phyloP scores from a whole-genome alignment of 2,329 filamentous ascomycete genomes.

The Exserohilum turcica region DNA sequence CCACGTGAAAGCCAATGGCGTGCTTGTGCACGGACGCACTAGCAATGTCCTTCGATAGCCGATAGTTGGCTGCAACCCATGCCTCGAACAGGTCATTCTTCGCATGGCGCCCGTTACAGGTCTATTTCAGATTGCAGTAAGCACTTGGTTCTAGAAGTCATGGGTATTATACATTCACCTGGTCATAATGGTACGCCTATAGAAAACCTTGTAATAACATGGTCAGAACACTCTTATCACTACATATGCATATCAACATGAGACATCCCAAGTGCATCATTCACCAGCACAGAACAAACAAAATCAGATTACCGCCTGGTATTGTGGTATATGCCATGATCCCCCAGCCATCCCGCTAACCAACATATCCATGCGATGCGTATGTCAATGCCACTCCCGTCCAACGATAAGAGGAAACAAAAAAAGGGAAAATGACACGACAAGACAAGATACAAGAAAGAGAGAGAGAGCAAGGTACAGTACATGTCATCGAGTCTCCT shows the following conservation, averaged over 20 bases:
- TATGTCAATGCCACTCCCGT: not conserved
- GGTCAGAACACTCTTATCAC: too few relatives aligned
- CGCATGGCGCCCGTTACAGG: constrained; percentile 5
- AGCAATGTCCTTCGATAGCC: constrained; percentile 18
- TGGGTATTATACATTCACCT: too few relatives aligned
- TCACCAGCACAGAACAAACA: not conserved
- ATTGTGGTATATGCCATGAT: constrained; percentile 9
- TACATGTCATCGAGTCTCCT: not conserved
- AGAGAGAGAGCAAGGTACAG: not conserved
- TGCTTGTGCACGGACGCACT: constrained; percentile 30
- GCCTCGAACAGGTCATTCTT: constrained; percentile 18
- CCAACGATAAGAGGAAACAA: not conserved
- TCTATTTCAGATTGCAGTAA: too few relatives aligned
- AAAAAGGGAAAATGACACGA: not conserved
- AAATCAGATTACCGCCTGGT: constrained; percentile 8
- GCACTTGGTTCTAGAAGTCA: too few relatives aligned
- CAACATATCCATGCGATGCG: constrained; percentile 3
- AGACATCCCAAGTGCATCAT: not conserved
- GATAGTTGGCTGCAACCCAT: constrained; percentile 18
- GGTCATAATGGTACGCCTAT: too few relatives aligned
- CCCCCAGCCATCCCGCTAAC: not conserved
- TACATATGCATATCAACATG: not conserved
- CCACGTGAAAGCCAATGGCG: constrained; percentile 19
- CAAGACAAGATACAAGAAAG: not conserved
- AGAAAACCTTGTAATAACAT: too few relatives aligned